Conservation (phyloP, 768 basidiomycete genomes). For the Tricholomella constricta region DNA sequence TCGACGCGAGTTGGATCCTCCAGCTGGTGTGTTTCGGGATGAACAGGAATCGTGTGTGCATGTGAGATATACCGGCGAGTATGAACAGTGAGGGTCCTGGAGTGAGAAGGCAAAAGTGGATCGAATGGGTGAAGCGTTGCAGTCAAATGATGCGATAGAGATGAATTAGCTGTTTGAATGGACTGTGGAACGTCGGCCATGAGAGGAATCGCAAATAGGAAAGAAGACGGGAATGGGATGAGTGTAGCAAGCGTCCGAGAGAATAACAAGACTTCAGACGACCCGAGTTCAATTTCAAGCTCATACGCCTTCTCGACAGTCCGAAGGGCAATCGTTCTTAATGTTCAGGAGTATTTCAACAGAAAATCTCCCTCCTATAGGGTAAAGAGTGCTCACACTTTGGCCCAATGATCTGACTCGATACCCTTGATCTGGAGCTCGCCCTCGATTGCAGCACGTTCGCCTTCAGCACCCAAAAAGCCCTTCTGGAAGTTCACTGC, state of each 20-base stretch:
- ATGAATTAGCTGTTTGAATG: slow-evolving; percentile 73
- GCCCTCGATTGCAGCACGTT: slow-evolving; percentile 82
- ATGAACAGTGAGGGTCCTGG: slow-evolving; percentile 65
- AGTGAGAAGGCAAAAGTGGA: slow-evolving; percentile 37
- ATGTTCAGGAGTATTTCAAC: slow-evolving; percentile 9
- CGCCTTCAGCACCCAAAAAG: slow-evolving; percentile 80
- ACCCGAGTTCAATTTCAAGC: slow-evolving; percentile 66
- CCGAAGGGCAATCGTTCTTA: slow-evolving; percentile 65
- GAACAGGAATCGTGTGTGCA: slow-evolving; percentile 50
- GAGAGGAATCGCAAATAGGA: slow-evolving; percentile 83
- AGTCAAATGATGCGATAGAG: slow-evolving; percentile 67
- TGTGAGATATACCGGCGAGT: slow-evolving; percentile 76
- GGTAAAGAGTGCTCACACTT: slow-evolving; percentile 59
- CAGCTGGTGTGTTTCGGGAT: slow-evolving; percentile 59
- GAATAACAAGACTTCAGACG: slow-evolving; percentile 57
- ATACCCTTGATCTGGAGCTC: slow-evolving; percentile 84
- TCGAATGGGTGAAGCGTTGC: slow-evolving; percentile 63
- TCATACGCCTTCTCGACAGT: slow-evolving; percentile 66
- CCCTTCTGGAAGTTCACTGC: slow-evolving; percentile 84
- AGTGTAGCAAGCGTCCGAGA: slow-evolving; percentile 39
- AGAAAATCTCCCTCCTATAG: slow-evolving; percentile 2
- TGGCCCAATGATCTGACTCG: slow-evolving; percentile 56
- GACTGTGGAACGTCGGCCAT: slow-evolving; percentile 82
- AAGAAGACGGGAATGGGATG: slow-evolving; percentile 54
- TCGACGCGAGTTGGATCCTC: slow-evolving; percentile 68